Evolutionary conservation across 1,284 basidiomycete genomes (phyloP).

Genomic region (Phaffia rhodozyma): DNA sequence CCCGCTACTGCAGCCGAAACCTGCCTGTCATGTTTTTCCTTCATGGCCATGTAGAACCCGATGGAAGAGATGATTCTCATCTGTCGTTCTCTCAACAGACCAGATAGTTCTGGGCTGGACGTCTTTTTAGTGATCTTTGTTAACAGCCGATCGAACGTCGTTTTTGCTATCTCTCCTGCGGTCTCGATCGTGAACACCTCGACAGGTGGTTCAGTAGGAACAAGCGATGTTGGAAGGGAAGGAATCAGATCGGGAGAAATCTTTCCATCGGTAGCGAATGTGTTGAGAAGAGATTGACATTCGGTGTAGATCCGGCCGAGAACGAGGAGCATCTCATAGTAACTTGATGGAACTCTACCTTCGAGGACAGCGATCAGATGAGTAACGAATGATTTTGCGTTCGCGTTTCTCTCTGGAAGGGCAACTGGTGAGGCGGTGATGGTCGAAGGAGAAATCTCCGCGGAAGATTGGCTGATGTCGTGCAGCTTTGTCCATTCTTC

Average conservation of each 20-base stretch:
- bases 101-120: constrained; percentile 62
- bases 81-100: constrained; percentile 62
- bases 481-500: constrained; percentile 72
- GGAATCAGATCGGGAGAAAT: constrained; percentile 69
- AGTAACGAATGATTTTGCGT: constrained; percentile 54
- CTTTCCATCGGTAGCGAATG: constrained; percentile 76
- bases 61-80: constrained; percentile 60
- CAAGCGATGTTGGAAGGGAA: constrained; percentile 61
- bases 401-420: constrained; percentile 37
- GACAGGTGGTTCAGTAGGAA: constrained; percentile 50
- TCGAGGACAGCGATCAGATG: constrained; percentile 64
- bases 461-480: constrained; percentile 20
- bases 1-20: constrained; percentile 81
- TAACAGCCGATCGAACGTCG: constrained; percentile 55
- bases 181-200: constrained; percentile 69
- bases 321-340: constrained; percentile 81
- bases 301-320: constrained; percentile 71
- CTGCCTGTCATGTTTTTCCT: constrained; percentile 74
- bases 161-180: constrained; percentile 58
- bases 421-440: constrained; percentile 6
- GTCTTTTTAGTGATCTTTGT: constrained; percentile 46
- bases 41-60: constrained; percentile 69
- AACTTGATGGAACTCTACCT: constrained; percentile 59
- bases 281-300: constrained; percentile 63
- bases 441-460: neutral